Conservation (phyloP, 345 rosid species). For the Aegle marmelos region DNA sequence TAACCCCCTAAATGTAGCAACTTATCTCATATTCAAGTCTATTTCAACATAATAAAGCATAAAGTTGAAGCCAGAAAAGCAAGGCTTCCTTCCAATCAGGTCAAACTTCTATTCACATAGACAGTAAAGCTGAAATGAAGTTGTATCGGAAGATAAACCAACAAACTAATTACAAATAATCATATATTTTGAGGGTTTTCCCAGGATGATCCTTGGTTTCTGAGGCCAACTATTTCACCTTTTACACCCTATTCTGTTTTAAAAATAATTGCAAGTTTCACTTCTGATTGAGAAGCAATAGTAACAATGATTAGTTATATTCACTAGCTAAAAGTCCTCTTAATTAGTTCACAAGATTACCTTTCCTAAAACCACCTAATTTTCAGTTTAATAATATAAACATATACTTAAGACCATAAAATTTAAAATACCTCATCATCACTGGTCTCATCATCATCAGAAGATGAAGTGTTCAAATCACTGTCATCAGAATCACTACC, state of each 20-base stretch:
- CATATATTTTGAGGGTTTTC: background rate
- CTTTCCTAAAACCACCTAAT: background rate
- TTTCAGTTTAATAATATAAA: slow-evolving; percentile 23
- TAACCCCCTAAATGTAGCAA: background rate
- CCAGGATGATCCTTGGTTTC: background rate
- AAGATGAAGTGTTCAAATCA: slow-evolving; percentile 11
- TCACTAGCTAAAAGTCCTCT: background rate
- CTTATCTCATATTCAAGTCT: background rate
- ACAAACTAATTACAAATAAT: background rate
- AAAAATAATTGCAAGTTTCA: background rate
- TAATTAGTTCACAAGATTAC: background rate
- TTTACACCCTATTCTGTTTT: background rate
- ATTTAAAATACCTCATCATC: slow-evolving; percentile 39
- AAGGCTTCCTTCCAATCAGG: background rate
- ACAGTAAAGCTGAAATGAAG: background rate
- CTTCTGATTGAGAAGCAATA: background rate
- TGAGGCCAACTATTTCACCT: background rate
- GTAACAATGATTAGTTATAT: background rate
- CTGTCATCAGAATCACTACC: slow-evolving; percentile 30
- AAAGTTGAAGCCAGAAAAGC: background rate
- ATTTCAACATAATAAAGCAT: background rate
- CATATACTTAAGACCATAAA: background rate
- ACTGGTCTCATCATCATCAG: slow-evolving; percentile 35
- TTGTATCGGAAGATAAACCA: background rate
- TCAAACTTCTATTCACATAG: background rate